Evolutionary conservation across 1,139 yeast species (phyloP), one percentile per base, ranked within the genome.

Genomic region (Sugiyamaella castrensis): DNA sequence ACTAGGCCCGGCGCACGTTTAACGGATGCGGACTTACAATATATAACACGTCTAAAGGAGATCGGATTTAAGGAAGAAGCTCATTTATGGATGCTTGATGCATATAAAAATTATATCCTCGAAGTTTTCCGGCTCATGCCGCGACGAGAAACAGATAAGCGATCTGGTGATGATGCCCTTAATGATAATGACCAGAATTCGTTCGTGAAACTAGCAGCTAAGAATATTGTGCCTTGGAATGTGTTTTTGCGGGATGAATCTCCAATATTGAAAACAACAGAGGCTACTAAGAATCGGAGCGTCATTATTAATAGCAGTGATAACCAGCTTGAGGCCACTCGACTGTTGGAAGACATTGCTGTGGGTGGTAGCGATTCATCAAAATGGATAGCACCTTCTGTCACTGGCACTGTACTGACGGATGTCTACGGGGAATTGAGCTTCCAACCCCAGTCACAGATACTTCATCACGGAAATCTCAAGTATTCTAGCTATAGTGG

Each of bases 1-100:
- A 8, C 19, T n/a, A 37, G 42, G 11, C 30, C 19, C 24, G n/a
- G 43, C 13, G 31, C n/a, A n/a, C n/a, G n/a, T n/a, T 26, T 57
- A 19, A 59, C 70, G 0, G 54, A 62, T 1, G 92, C 84, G 51
- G 98, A 92, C 65, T 79, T 80, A 54, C 77, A 78, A 38, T 88
- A 95, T 89, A 69, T 88, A 16, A 78, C 79, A 32, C 80, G 83
- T 54, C 70, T 92, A 45, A 77, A 80, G 47, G 74, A 83, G 1
- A 73, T 86, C 13, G 98, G 97, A 0, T 70, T 91, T 42, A 76
- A 74, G 15, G 86, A 81, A 13, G 75, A 73, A 11, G 95, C 89
- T 46, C 24, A 19, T 5, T 62, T 87, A 19, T 91, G 98, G 98
- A 92, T 91, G 66, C 70, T 92, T 6, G 50, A 56, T 4, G 57